Conservation (phyloP, 306 rosid genomes). For the Vigna radiata region DNA sequence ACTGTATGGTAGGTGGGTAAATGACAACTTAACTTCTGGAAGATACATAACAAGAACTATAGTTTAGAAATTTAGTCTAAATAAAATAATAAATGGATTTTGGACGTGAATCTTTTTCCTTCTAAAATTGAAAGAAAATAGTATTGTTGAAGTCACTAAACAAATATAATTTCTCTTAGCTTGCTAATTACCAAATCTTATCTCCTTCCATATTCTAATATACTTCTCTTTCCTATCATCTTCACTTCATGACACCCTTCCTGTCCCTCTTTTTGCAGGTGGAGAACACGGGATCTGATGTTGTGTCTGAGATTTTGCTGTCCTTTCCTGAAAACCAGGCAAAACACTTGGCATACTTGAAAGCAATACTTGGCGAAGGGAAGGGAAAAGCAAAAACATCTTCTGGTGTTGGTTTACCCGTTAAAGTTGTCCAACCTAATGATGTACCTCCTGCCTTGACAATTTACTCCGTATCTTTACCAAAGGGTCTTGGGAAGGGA, state of each 20-base stretch:
- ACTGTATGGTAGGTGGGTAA: neutral
- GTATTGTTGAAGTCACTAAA: neutral
- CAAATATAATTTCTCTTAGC: constrained; percentile 8
- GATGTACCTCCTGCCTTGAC: constrained; percentile 66
- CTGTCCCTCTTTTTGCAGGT: constrained; percentile 55
- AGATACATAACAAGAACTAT: constrained; percentile 21
- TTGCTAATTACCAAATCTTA: neutral
- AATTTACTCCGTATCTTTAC: constrained; percentile 72
- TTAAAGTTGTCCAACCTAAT: constrained; percentile 62
- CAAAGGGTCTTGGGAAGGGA: constrained; percentile 78
- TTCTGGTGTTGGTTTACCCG: constrained; percentile 55
- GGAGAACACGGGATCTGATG: constrained; percentile 73
- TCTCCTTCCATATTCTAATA: neutral
- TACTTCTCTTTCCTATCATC: neutral
- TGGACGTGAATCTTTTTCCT: neutral
- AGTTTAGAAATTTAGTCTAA: constrained; percentile 15
- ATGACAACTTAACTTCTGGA: constrained; percentile 23
- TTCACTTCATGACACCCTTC: neutral
- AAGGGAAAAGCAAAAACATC: constrained; percentile 75
- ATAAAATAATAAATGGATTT: constrained; percentile 10
- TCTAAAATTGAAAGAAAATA: constrained; percentile 19
- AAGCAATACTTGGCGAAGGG: constrained; percentile 61
- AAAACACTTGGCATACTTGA: constrained; percentile 71
- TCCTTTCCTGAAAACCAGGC: constrained; percentile 74
- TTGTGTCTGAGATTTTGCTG: constrained; percentile 66